Evolutionary conservation across 305 asterid species (phyloP).

Genomic region (Plantago rigida): DNA sequence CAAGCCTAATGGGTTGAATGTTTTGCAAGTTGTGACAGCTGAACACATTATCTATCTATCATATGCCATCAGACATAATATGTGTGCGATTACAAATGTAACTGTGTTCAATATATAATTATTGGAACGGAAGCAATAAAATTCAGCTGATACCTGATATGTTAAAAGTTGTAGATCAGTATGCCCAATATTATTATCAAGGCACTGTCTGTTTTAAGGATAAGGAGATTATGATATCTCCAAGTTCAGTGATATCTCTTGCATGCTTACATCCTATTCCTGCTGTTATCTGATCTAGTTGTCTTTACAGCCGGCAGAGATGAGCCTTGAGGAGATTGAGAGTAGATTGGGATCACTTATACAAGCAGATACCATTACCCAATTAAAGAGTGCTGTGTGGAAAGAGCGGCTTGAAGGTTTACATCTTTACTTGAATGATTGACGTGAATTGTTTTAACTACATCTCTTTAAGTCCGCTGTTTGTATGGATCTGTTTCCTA

Average conservation of each 20-base stretch:
- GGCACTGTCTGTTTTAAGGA: neutral
- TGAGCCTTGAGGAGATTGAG: constrained; percentile 97
- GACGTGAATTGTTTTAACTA: constrained; percentile 1
- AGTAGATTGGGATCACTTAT: constrained; percentile 79
- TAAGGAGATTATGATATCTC: neutral
- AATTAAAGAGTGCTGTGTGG: constrained; percentile 88
- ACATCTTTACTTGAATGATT: constrained; percentile 20
- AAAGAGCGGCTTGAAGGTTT: constrained; percentile 99
- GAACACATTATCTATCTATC: neutral
- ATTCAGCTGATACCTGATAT: neutral
- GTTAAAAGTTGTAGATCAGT: neutral
- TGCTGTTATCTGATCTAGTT: constrained; percentile 23
- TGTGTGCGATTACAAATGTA: neutral
- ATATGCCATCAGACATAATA: no score
- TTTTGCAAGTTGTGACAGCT: neutral
- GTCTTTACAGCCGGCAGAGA: constrained; percentile 70
- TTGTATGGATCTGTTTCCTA: neutral
- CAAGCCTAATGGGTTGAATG: neutral
- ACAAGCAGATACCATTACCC: constrained; percentile 70
- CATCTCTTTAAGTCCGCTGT: constrained; percentile 3
- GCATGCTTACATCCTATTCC: constrained; percentile 4
- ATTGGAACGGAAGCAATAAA: no score
- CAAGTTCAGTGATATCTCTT: neutral
- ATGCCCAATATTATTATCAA: neutral
- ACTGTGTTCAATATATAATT: no score